A percentile compares a stretch with the other conserved stretches of the same genome.
These are phyloP conservation scores for Candida pseudoglaebosa DNA, from an alignment of 805 yeast species.

Conservation along the genomic window DNA sequence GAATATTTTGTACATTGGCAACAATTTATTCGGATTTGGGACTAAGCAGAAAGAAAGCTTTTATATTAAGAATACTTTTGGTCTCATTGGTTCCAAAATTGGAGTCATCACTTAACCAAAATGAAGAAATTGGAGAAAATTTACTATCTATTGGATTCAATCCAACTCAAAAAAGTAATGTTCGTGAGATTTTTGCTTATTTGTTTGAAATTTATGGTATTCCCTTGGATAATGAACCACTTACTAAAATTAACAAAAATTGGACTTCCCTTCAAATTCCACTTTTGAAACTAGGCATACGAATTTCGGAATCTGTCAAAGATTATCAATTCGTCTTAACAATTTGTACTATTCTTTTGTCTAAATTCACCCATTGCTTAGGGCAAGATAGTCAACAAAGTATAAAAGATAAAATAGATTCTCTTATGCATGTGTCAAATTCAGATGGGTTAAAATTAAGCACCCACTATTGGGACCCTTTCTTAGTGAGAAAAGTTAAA, in stretches of 20 bases:
- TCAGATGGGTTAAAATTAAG: constrained; percentile 22
- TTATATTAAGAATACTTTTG: constrained; percentile 64
- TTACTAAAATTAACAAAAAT: constrained; percentile 16
- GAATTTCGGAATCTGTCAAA: constrained; percentile 48
- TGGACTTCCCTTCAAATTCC: constrained; percentile 61
- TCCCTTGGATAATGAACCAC: constrained; percentile 24
- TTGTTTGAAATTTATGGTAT: constrained; percentile 56
- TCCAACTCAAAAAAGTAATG: constrained; percentile 12
- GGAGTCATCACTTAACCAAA: constrained; percentile 7
- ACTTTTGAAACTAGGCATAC: constrained; percentile 48
- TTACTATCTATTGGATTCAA: constrained; percentile 5
- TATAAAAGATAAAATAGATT: constrained; percentile 30
- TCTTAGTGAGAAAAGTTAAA: constrained; percentile 50
- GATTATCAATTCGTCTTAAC: constrained; percentile 38
- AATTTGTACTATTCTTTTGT: constrained; percentile 51
- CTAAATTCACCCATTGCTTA: constrained; percentile 52
- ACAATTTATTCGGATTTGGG: constrained; percentile 58
- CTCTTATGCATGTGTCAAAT: constrained; percentile 16
- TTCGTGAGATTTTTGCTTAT: constrained; percentile 43
- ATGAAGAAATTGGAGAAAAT: constrained; percentile 5
- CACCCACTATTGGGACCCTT: constrained; percentile 69
- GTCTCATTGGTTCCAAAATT: constrained; percentile 45
- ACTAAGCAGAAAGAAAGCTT: constrained; percentile 62
- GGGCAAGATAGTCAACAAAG: constrained; percentile 54
- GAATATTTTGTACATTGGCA: constrained; percentile 64